phyloP scores from a whole-genome alignment of 495 filamentous ascomycete species.

The Ascodesmis nigricans region DNA sequence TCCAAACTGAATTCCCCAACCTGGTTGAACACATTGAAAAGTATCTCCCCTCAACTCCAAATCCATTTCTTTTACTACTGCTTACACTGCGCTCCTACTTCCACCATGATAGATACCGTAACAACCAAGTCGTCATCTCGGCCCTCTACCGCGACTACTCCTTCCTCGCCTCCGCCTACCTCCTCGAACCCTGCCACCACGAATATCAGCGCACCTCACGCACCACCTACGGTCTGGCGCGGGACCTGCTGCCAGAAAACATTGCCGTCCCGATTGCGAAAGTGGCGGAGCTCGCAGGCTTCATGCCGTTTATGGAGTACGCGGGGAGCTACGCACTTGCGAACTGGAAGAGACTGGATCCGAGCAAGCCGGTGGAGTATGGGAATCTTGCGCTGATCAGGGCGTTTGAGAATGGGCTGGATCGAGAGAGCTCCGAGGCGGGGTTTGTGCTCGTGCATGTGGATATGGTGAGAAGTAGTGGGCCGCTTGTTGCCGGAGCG shows the following conservation, averaged over 20 bases:
- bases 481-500: conserved; percentile 43
- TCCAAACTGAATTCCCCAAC: conserved; percentile 46
- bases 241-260: conserved; percentile 42
- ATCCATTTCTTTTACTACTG: too few relatives aligned
- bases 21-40: conserved; percentile 47
- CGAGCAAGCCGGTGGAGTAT: conserved; percentile 42
- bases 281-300: conserved; percentile 45
- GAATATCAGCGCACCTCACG: conserved; percentile 35
- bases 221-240: conserved; percentile 50
- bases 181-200: conserved; percentile 86
- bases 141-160: conserved; percentile 77
- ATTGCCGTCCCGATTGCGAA: conserved; percentile 54
- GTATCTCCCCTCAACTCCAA: too few relatives aligned
- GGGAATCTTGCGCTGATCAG: conserved; percentile 66
- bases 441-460: conserved; percentile 71
- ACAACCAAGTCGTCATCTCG: conserved; percentile 52
- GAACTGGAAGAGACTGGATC: conserved; percentile 59
- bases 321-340: conserved; percentile 76
- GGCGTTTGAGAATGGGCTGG: conserved; percentile 69
- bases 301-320: conserved; percentile 88
- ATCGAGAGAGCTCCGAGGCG: conserved; percentile 70
- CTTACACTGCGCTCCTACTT: too few relatives aligned
- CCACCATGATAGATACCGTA: too few relatives aligned
- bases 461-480: conserved; percentile 65
- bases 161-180: conserved; percentile 67